These are phyloP conservation scores for Pyrenochaeta sp. DNA, from an alignment of 2,329 filamentous ascomycete genomes.

Conservation along the genomic window DNA sequence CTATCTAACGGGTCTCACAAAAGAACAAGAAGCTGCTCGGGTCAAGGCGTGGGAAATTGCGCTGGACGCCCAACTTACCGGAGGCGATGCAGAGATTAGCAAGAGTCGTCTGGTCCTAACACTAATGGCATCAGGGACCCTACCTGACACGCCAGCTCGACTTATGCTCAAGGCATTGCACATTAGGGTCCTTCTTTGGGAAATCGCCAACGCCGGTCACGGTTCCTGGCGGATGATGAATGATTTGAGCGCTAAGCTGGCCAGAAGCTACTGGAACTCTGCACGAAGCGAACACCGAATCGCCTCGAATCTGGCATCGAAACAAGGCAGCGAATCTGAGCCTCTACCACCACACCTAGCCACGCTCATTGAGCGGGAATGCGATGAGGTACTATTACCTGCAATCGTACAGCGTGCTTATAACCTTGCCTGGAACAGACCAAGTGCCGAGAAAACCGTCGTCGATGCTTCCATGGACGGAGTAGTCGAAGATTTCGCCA, in stretches of 20 bases:
- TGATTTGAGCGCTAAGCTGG: conserved; percentile 74
- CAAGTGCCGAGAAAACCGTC: conserved; percentile 72
- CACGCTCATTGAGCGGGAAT: conserved; percentile 78
- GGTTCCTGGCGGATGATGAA: conserved; percentile 72
- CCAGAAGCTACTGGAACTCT: conserved; percentile 80
- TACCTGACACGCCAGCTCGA: conserved; percentile 81
- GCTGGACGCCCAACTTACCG: conserved; percentile 89
- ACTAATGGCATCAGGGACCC: conserved; percentile 84
- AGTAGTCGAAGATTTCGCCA: conserved; percentile 84
- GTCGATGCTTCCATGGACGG: conserved; percentile 78
- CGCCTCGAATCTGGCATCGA: conserved; percentile 46
- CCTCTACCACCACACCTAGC: conserved; percentile 79
- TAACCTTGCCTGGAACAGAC: conserved; percentile 87
- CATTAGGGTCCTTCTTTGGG: conserved; percentile 88
- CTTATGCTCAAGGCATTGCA: conserved; percentile 94
- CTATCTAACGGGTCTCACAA: conserved; percentile 78
- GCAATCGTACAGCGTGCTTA: conserved; percentile 84
- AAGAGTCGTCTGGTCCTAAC: conserved; percentile 86
- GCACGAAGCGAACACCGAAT: conserved; percentile 71
- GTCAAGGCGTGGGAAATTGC: conserved; percentile 94
- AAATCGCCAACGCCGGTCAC: conserved; percentile 71
- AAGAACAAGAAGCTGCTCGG: conserved; percentile 84
- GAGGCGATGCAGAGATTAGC: conserved; percentile 88
- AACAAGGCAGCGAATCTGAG: conserved; percentile 64
- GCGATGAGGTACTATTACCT: conserved; percentile 81